Base-by-base conservation (phyloP, 352 stramenopile genomes). In the Pythium apleroticum region DNA sequence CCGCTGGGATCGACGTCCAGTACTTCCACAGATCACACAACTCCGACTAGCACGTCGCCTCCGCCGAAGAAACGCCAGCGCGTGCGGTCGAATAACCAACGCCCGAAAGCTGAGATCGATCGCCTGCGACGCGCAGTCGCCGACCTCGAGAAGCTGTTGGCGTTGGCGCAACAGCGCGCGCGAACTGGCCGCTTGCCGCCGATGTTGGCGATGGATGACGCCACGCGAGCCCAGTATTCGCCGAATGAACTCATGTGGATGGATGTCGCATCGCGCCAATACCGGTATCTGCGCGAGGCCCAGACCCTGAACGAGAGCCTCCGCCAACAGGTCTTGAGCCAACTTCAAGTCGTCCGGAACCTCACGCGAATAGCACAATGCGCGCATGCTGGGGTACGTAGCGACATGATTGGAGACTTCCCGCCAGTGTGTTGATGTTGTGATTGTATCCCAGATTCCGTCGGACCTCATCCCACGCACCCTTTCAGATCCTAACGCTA, bases 201-300 rank as follows among this genome's bases (percentile, higher is more conserved):
- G 3, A 11, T 15, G 33, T 39, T 39, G 33, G 33, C 6, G 7
- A 15, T 11, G 2, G 33, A 39, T 9, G 7, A 39, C 7, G 11
- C 10, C 7, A 15, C 7, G 33, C 33, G 33, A 15, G 33, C 33
- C 33, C 5, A 39, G 33, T 39, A 39, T 39, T 39, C 33, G 33
- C 2, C 33, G 7, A 39, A 11, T 3, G 33, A 11, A 15, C 7
- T 17, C 15, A 46, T 56, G 9, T 63, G 57, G 57, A 55, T 56
- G 35, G 17, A 39, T 7, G 31, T 55, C 11, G 57, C 57, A 8
- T 31, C 24, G 1, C 57, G 57, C 0, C 57, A 63, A 45, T 63
- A 63, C 20, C 28, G 56, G 28, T 63, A 56, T 28, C 20, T 63
- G 15, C 57, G 57, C 14, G 57, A 63, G 24, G 30, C 57, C 5